A percentile compares a stretch with the other conserved stretches of the same genome.
Evolutionary conservation across 163 green algal genomes (phyloP).

Genomic region (Trebouxia gelatinosa): DNA sequence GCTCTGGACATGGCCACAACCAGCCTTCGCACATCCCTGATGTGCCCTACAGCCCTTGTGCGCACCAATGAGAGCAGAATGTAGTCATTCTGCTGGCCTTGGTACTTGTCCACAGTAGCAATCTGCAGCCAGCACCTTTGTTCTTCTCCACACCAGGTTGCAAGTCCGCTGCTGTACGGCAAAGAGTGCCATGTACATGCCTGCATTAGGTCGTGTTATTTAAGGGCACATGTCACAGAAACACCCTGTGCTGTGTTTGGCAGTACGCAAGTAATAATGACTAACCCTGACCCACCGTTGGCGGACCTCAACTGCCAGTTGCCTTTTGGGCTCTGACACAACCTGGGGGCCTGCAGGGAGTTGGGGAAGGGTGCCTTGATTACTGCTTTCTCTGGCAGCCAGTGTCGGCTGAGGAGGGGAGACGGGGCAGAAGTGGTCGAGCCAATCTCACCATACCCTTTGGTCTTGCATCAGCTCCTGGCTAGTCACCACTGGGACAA

Average conservation of each 20-base stretch:
- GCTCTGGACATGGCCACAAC: conserved; percentile 94
- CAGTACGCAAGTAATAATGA: too few relatives aligned
- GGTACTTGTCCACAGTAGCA: conserved; percentile 98
- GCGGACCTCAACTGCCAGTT: too few relatives aligned
- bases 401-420: conserved; percentile 45
- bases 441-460: conserved; percentile 51
- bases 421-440: conserved; percentile 63
- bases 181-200: too few relatives aligned
- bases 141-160: too few relatives aligned
- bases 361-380: conserved; percentile 38
- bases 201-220: too few relatives aligned
- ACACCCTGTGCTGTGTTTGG: too few relatives aligned
- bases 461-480: conserved; percentile 65
- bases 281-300: too few relatives aligned
- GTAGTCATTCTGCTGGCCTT: conserved; percentile 99
- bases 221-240: too few relatives aligned
- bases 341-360: conserved; percentile 30
- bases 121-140: conserved; percentile 63
- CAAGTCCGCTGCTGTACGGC: too few relatives aligned
- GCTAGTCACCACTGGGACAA: conserved; percentile 61
- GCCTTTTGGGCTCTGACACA: too few relatives aligned
- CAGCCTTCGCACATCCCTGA: conserved; percentile 94
- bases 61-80: conserved; percentile 95
- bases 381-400: conserved; percentile 39
- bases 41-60: conserved; percentile 87